Base-by-base conservation (phyloP, 176 grass and related monocot species). In the Paspalum notatum region DNA sequence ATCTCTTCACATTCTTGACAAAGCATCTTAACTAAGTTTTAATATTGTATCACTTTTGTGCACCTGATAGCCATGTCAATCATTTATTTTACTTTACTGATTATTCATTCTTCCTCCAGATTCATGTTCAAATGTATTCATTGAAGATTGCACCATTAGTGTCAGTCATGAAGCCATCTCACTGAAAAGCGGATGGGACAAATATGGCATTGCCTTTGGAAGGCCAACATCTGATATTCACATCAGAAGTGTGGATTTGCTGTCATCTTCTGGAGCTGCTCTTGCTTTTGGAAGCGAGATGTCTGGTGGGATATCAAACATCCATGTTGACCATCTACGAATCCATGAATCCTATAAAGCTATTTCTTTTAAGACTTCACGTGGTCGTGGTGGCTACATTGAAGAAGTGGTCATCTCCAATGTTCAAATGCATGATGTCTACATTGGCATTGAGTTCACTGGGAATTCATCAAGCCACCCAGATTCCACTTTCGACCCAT, bases 261-360 rank as follows among this genome's bases (percentile, higher is more conserved):
- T 76, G 68, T 81, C 90, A 11, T 88, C 90, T 57, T 84, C 78
- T 0, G 92, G 95, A 12, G 82, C 92, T 4, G 95, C 90, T 66
- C 78, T 98, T 75, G 88, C 92, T 62, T 90, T 98, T 71, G 95
- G 95, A 40, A 94, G 92, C 5, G 90, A 98, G 79, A 98, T 98
- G 95, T 94, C 92, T 2, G 92, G 92, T 38, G 92, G 95, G 16
- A 94, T 98, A 20, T 98, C 90, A 61, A 48, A 85, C 83, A 68
- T 98, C 78, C 76, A 82, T 46, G 86, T 49, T 49, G 46, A 83
- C 41, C 74, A 91, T 6, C 52, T 90, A 32, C 79, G 12, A 15
- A 91, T 98, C 25, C 68, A 52, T 25, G 75, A 82, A 76, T 94
- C 92, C 9, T 77, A 51, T 9, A 92, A 65, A 45, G 92, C 90